Conservation (phyloP, 805 yeast genomes). For the Spathaspora girioi region DNA sequence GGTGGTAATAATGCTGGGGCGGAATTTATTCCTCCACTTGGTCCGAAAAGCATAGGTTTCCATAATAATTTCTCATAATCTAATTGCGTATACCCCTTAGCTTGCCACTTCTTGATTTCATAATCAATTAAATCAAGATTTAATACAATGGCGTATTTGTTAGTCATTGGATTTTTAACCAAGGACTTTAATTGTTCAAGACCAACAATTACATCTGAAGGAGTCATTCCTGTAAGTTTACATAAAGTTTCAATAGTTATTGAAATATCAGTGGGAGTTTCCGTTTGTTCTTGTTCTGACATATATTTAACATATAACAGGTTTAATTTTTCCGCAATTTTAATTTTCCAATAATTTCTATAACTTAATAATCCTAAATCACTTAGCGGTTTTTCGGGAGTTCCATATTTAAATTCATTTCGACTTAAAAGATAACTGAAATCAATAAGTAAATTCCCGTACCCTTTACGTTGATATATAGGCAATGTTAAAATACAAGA, state of each 20-base stretch:
- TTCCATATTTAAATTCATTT: constrained; percentile 75
- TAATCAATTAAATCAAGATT: constrained; percentile 41
- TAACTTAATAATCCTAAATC: constrained; percentile 84
- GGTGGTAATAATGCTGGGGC: constrained; percentile 39
- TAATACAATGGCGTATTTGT: constrained; percentile 51
- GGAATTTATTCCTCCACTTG: constrained; percentile 79
- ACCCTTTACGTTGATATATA: constrained; percentile 80
- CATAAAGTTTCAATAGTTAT: constrained; percentile 61
- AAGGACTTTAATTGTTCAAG: constrained; percentile 73
- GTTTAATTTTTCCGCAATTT: constrained; percentile 50
- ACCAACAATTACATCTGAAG: constrained; percentile 83
- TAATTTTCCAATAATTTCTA: constrained; percentile 78
- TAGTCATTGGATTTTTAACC: constrained; percentile 40
- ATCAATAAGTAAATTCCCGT: constrained; percentile 84
- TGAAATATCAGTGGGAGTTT: constrained; percentile 6
- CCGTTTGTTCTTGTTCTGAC: neutral
- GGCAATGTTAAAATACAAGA: constrained; percentile 92
- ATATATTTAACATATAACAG: constrained; percentile 19
- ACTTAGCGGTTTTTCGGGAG: constrained; percentile 94
- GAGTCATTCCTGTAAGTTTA: constrained; percentile 75
- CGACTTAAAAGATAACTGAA: constrained; percentile 80
- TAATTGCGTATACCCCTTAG: constrained; percentile 50
- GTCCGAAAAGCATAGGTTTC: constrained; percentile 83
- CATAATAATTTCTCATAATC: constrained; percentile 58
- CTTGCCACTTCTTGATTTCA: constrained; percentile 48